phyloP scores from a whole-genome alignment of 1,284 basidiomycete species.

The Neotropicomus parvogracilis region DNA sequence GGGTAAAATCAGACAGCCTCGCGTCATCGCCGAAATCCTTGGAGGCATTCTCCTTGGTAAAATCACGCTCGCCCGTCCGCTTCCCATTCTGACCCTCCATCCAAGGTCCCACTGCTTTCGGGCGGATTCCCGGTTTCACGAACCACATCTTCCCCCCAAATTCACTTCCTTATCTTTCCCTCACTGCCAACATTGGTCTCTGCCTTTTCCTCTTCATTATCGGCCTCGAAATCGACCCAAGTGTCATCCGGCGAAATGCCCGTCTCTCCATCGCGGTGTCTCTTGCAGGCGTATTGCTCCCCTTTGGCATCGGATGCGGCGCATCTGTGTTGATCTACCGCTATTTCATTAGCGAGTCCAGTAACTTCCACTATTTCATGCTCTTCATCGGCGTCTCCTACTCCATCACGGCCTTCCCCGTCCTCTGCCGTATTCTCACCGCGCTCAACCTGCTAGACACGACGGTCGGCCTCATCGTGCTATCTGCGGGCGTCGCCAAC shows the following conservation, averaged over 20 bases:
- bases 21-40: constrained; percentile 83
- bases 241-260: constrained; percentile 54
- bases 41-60: constrained; percentile 84
- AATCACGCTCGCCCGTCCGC: background rate
- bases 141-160: constrained; percentile 73
- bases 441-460: constrained; percentile 85
- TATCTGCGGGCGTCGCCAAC: constrained; percentile 93
- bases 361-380: constrained; percentile 83
- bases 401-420: constrained; percentile 92
- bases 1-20: constrained; percentile 77
- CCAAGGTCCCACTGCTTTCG: constrained; percentile 73
- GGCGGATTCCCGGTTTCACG: constrained; percentile 76
- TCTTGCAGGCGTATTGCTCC: constrained; percentile 69
- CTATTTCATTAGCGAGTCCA: constrained; percentile 64
- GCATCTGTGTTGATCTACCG: constrained; percentile 80
- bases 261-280: constrained; percentile 45
- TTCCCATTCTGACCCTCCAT: background rate
- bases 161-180: constrained; percentile 76
- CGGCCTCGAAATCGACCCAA: constrained; percentile 85
- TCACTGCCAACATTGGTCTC: constrained; percentile 91
- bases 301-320: constrained; percentile 83
- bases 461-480: constrained; percentile 88
- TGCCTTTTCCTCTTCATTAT: constrained; percentile 92
- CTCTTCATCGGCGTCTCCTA: constrained; percentile 91
- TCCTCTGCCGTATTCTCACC: constrained; percentile 86